These are phyloP conservation scores for Chlamydomonas sp. DNA, from an alignment of 139 green algal species.

Conservation along the genomic window DNA sequence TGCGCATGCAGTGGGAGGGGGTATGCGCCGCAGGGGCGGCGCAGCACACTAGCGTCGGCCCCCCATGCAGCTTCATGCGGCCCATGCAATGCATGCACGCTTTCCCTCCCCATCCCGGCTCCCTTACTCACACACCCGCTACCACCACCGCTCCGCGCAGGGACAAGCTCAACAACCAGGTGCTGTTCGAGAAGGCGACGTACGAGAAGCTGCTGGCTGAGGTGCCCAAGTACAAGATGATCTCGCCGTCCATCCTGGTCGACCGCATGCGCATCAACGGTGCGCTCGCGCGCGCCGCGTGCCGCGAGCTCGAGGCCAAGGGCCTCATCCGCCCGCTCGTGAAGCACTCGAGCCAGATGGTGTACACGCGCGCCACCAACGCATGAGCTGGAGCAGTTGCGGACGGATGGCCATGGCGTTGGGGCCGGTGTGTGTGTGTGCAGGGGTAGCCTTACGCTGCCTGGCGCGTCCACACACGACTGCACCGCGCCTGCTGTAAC, in stretches of 20 bases:
- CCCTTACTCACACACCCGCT: too few relatives aligned
- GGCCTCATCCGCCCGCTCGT: slow-evolving; percentile 81
- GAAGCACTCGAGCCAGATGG: slow-evolving; percentile 71
- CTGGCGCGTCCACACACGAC: too few relatives aligned
- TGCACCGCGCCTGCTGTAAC: too few relatives aligned
- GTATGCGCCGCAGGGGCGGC: too few relatives aligned
- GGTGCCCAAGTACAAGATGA: slow-evolving; percentile 99
- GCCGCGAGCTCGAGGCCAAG: slow-evolving; percentile 75
- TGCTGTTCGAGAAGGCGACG: slow-evolving; percentile 93
- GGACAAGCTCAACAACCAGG: slow-evolving; percentile 99
- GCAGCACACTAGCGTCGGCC: too few relatives aligned
- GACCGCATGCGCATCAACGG: slow-evolving; percentile 67
- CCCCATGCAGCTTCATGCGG: not conserved
- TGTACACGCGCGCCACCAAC: slow-evolving; percentile 87
- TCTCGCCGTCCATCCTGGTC: slow-evolving; percentile 60
- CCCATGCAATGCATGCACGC: not conserved
- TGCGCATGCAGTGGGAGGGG: too few relatives aligned
- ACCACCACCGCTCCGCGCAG: too few relatives aligned
- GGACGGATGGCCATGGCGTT: too few relatives aligned
- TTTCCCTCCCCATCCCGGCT: too few relatives aligned
- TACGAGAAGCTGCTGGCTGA: slow-evolving; percentile 96
- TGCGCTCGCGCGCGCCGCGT: slow-evolving; percentile 82
- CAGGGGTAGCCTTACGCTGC: too few relatives aligned
- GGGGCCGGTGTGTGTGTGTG: too few relatives aligned
- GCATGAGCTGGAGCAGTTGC: slow-evolving; percentile 33